Evolutionary conservation across 345 rosid species (phyloP).

Genomic region (Firmiana major): DNA sequence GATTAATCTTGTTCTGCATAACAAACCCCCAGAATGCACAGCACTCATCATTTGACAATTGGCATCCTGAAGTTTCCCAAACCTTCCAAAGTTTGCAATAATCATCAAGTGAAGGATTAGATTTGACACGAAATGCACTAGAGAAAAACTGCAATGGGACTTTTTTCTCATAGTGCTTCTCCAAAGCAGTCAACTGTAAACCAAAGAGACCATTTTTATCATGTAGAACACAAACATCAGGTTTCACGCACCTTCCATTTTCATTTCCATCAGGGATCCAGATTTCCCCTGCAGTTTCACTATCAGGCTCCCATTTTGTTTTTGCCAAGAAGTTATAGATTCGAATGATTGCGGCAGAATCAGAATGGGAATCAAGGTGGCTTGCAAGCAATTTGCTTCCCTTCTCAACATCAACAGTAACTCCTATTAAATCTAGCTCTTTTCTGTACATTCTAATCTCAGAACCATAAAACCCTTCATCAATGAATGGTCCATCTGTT

Average conservation of each 20-base stretch:
- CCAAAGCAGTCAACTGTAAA: constrained; percentile 41
- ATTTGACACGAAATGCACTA: constrained; percentile 34
- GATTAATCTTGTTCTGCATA: constrained; percentile 19
- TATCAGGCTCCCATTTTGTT: constrained; percentile 32
- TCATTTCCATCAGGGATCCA: constrained; percentile 51
- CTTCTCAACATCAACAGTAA: constrained; percentile 26
- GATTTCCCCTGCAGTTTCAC: constrained; percentile 22
- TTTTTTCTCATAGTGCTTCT: constrained; percentile 31
- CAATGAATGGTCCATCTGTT: constrained; percentile 73
- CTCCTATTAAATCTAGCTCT: constrained; percentile 54
- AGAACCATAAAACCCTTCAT: constrained; percentile 52
- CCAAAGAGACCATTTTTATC: constrained; percentile 52
- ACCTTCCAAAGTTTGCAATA: constrained; percentile 60
- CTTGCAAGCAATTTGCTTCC: constrained; percentile 35
- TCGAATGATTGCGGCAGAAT: constrained; percentile 37
- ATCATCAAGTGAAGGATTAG: constrained; percentile 45
- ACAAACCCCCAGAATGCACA: constrained; percentile 63
- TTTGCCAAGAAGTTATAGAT: constrained; percentile 42
- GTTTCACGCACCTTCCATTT: constrained; percentile 46
- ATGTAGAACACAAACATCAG: constrained; percentile 41
- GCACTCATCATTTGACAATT: constrained; percentile 43
- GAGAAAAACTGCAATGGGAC: constrained; percentile 37
- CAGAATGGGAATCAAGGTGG: constrained; percentile 36
- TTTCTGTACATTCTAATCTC: constrained; percentile 20
- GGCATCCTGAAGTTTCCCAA: constrained; percentile 44